Evolutionary conservation across 140 eudicot species (phyloP).

Genomic region (Flaveria floridana): DNA sequence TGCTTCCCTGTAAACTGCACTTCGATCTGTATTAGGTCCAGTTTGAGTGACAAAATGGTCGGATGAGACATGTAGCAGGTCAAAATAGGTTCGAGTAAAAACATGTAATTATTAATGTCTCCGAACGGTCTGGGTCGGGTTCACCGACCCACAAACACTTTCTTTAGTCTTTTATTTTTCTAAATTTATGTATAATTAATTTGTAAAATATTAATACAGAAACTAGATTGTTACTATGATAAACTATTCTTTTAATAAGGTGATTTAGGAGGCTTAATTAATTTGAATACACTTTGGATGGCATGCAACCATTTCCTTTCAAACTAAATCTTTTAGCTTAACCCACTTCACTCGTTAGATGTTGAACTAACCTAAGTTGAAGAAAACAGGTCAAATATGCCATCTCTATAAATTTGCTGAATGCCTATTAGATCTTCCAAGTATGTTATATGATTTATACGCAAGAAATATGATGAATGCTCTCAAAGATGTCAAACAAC

Average conservation of each 20-base stretch:
- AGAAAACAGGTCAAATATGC: neutral
- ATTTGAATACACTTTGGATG: neutral
- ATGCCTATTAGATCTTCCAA: no score
- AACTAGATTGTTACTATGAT: neutral
- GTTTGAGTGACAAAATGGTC: neutral
- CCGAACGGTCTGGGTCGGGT: neutral
- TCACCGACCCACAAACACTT: neutral
- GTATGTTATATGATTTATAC: neutral
- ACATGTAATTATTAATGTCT: neutral
- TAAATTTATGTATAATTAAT: neutral
- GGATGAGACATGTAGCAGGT: neutral
- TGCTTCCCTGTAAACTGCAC: neutral
- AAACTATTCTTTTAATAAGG: neutral
- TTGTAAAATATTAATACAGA: neutral
- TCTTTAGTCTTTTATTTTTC: neutral
- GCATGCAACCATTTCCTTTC: neutral
- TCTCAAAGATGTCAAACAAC: neutral
- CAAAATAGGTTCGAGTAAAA: neutral
- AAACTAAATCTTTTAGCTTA: neutral
- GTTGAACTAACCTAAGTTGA: neutral
- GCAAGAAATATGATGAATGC: neutral
- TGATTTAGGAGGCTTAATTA: neutral
- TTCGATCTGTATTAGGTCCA: constrained; percentile 3
- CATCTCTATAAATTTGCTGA: neutral
- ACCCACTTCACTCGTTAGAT: neutral